Conservation (phyloP, 805 yeast species). For the Sugiyamaella lignohabitans region DNA sequence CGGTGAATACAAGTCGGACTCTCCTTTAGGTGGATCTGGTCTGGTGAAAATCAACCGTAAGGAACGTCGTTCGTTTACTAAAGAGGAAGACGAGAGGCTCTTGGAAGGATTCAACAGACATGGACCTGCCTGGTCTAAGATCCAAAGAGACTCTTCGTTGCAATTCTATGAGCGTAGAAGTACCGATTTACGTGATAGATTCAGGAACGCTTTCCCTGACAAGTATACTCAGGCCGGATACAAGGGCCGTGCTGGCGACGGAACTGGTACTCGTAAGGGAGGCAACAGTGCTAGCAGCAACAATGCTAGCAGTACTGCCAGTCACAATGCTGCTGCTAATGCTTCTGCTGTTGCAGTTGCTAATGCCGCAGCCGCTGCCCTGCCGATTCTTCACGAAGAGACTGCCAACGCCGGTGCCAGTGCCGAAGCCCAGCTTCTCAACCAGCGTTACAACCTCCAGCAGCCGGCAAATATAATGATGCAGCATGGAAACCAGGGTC, state of each 20-base stretch:
- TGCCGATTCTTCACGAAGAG: neutral
- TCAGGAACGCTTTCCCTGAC: conserved; percentile 41
- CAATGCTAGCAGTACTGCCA: neutral
- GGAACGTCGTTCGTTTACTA: conserved; percentile 37
- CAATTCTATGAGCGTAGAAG: conserved; percentile 36
- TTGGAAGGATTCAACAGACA: conserved; percentile 38
- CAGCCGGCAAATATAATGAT: conserved; percentile 3
- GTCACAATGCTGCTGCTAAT: neutral
- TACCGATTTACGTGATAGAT: conserved; percentile 40
- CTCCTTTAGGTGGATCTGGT: neutral
- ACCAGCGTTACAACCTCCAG: conserved; percentile 4
- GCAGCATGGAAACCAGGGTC: conserved; percentile 5
- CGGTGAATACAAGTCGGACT: conserved; percentile 4
- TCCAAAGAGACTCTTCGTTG: conserved; percentile 36
- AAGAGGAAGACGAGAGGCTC: conserved; percentile 38
- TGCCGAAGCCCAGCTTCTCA: conserved; percentile 3
- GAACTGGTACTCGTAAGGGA: conserved; percentile 3
- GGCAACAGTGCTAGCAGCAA: neutral
- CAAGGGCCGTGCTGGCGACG: conserved; percentile 29
- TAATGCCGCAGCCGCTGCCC: neutral
- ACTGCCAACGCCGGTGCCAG: neutral
- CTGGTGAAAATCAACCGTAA: conserved; percentile 39
- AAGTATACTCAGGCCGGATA: conserved; percentile 40
- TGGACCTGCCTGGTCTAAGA: conserved; percentile 43
- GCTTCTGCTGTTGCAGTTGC: conserved; percentile 1